Evolutionary conservation across 805 yeast species (phyloP), one percentile per base, ranked within the genome.

Genomic region (Saccharomycopsis malanga): DNA sequence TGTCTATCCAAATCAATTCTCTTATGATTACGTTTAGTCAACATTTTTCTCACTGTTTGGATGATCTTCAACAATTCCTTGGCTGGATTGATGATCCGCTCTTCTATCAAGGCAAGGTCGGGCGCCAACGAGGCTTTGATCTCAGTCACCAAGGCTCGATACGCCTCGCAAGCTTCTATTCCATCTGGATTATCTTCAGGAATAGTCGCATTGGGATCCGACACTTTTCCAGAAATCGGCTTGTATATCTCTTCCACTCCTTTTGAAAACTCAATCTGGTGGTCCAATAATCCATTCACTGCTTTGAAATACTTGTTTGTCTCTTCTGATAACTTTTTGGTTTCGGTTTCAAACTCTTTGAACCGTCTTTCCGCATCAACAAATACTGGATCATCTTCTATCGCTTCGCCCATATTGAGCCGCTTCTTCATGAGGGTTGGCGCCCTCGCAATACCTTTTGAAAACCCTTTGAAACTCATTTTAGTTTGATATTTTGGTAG

Each of bases 101-200:
- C 76, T 57, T 93, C 97, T 56, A 93, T 87, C 64, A 93, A 74
- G 57, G 87, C 95, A 62, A 93, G 72, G 63, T 93, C 98, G 0
- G 98, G 98, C 61, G 87, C 83, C 59, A 93, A 70, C 2, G 87
- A 79, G 46, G 77, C 81, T 66, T 89, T 93, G 57, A 93, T 70
- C 52, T 89, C 97, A 43, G 78, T 76, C 32, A 93, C 96, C 47
- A 88, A 83, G 37, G 76, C 94, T 49, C 95, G 73, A 66, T 89
- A 93, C 62, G 84, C 95, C 60, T 85, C 95, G 58, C 94, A 79
- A 1, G 98, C 98, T 59, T 84, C 81, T 55, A 93, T 87, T 57
- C 98, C 98, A 45, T 93, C 95, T 3, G 97, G 97, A 60, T 89
- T 89, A 56, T 94, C 97, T 62, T 93, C 98, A 0, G 89, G 89